A percentile compares a stretch with the other conserved stretches of the same genome.
These are phyloP conservation scores for Lichenothelia convexa DNA, from an alignment of 495 filamentous ascomycete genomes.

Conservation along the genomic window DNA sequence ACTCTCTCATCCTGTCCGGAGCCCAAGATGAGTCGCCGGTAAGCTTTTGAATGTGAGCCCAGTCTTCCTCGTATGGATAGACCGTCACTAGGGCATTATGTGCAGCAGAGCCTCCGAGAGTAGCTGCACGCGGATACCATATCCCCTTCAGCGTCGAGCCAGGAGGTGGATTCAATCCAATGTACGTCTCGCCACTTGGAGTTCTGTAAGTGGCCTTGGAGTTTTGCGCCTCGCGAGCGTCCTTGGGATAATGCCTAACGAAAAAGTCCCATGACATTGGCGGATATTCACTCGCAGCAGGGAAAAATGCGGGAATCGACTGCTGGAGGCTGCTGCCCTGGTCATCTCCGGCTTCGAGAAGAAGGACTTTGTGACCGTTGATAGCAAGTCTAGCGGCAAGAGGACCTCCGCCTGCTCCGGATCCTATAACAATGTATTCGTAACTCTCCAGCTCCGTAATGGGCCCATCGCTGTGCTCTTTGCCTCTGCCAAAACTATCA, in stretches of 20 bases:
- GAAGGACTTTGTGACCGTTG: constrained; percentile 11
- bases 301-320: constrained; percentile 4
- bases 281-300: constrained; percentile 7
- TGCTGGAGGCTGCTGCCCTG: constrained; percentile 7
- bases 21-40: constrained; percentile 32
- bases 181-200: constrained; percentile 8
- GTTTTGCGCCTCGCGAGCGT: constrained; percentile 2
- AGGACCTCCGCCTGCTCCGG: constrained; percentile 12
- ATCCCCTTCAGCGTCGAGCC: constrained; percentile 26
- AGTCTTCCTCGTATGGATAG: constrained; percentile 26
- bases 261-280: constrained; percentile 13
- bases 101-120: constrained; percentile 30
- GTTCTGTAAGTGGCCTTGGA: constrained; percentile 13
- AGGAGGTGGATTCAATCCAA: constrained; percentile 23
- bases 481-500: not conserved
- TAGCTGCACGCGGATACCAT: constrained; percentile 30
- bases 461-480: not conserved
- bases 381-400: constrained; percentile 11
- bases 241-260: constrained; percentile 14
- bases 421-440: constrained; percentile 16
- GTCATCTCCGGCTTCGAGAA: constrained; percentile 14
- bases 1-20: constrained; percentile 28
- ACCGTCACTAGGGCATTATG: constrained; percentile 31
- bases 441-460: constrained; percentile 6
- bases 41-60: constrained; percentile 25